A percentile compares a stretch with the other conserved stretches of the same genome.
phyloP scores from a whole-genome alignment of 805 yeast genomes.

The Brettanomyces naardenensis region DNA sequence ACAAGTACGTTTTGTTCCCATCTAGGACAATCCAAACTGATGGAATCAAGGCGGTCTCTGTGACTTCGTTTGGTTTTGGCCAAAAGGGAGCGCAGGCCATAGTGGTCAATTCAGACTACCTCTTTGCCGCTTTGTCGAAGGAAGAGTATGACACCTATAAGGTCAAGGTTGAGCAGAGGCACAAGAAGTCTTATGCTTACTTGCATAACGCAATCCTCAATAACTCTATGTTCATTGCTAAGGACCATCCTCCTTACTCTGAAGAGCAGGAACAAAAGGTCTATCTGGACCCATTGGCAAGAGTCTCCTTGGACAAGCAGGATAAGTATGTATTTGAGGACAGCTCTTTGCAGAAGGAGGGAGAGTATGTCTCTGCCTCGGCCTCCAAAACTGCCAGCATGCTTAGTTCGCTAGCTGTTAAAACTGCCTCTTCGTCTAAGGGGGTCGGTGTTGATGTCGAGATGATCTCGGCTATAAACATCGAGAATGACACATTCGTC shows the following conservation, averaged over 20 bases:
- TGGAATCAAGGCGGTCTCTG: constrained; percentile 94
- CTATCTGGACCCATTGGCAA: constrained; percentile 92
- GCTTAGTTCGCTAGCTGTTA: constrained; percentile 44
- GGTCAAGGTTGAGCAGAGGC: constrained; percentile 66
- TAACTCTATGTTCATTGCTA: constrained; percentile 86
- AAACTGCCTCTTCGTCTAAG: constrained; percentile 29
- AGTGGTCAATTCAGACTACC: constrained; percentile 87
- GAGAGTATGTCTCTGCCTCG: constrained; percentile 35
- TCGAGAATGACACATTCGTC: constrained; percentile 84
- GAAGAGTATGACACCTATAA: constrained; percentile 65
- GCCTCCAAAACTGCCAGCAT: constrained; percentile 59
- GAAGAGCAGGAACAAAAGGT: constrained; percentile 85
- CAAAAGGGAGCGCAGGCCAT: constrained; percentile 98
- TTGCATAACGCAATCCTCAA: constrained; percentile 91
- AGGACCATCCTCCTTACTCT: constrained; percentile 87
- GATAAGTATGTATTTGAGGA: constrained; percentile 37
- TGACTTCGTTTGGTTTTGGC: constrained; percentile 98
- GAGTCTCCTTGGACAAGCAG: constrained; percentile 39
- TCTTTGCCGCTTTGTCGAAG: constrained; percentile 74
- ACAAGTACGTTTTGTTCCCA: constrained; percentile 87
- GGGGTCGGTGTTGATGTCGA: constrained; percentile 98
- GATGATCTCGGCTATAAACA: constrained; percentile 69
- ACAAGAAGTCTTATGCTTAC: constrained; percentile 86
- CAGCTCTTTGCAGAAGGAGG: constrained; percentile 40
- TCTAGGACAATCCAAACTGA: constrained; percentile 89